Conservation (phyloP, 352 stramenopile species). For the Nothophytophthora sp. region DNA sequence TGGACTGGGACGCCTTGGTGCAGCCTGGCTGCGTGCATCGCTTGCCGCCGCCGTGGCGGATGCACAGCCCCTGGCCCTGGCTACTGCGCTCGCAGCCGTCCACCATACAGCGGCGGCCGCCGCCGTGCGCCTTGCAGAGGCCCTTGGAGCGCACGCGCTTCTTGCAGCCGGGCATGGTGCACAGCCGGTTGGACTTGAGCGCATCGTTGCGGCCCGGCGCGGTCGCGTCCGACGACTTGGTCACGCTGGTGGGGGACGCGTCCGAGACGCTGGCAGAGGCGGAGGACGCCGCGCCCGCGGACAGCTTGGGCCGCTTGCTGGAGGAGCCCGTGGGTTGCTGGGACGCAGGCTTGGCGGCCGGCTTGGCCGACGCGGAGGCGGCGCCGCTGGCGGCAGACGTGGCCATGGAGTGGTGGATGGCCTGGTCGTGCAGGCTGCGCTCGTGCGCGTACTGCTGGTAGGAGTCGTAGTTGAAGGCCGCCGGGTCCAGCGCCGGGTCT, state of each 20-base stretch:
- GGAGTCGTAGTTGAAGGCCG: conserved; percentile 51
- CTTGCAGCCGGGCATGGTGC: too few relatives aligned
- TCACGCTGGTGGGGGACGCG: conserved; percentile 28
- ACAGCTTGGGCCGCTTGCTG: conserved; percentile 21
- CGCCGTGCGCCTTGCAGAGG: conserved; percentile 68
- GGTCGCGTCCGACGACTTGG: too few relatives aligned
- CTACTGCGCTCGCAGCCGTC: conserved; percentile 64
- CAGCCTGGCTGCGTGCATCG: conserved; percentile 61
- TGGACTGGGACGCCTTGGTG: conserved; percentile 63
- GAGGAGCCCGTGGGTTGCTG: neutral
- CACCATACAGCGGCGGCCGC: conserved; percentile 58
- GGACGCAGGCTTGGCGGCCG: conserved; percentile 5
- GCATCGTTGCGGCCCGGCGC: too few relatives aligned
- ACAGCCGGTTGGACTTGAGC: too few relatives aligned
- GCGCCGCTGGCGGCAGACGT: conserved; percentile 7
- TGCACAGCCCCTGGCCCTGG: conserved; percentile 70
- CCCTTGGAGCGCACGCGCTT: conserved; percentile 71
- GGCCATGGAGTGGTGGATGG: conserved; percentile 27
- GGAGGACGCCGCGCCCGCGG: too few relatives aligned
- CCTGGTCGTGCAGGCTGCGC: conserved; percentile 34
- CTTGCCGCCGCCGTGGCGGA: conserved; percentile 70
- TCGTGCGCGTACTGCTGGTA: conserved; percentile 59
- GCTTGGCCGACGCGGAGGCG: neutral
- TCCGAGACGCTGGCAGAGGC: conserved; percentile 11
- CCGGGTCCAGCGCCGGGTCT: conserved; percentile 31